Conservation (phyloP, 1,284 basidiomycete genomes). For the Cryptococcus jaspeensis region DNA sequence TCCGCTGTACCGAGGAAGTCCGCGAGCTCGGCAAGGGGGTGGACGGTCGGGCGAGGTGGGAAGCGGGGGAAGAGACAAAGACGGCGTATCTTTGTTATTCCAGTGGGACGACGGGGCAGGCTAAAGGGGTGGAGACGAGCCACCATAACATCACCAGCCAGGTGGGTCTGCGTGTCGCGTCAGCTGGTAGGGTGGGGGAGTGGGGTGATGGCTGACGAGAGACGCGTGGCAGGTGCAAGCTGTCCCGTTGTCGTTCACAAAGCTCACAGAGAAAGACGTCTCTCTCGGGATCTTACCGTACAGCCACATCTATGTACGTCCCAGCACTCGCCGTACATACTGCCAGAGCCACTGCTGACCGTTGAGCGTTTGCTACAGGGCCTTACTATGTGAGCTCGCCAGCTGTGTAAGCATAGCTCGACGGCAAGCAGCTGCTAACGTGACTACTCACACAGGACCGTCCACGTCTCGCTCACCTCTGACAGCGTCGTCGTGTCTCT, state of each 20-base stretch:
- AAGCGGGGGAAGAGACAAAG: conserved; percentile 18
- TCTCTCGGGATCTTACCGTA: conserved; percentile 64
- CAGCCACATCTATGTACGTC: conserved; percentile 40
- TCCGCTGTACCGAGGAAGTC: conserved; percentile 23
- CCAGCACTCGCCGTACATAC: background rate
- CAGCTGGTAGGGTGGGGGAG: background rate
- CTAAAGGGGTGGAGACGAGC: conserved; percentile 57
- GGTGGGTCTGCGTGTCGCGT: conserved; percentile 4
- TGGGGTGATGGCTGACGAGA: background rate
- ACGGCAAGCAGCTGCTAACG: too few relatives aligned
- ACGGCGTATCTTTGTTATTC: conserved; percentile 63
- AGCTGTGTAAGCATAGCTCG: too few relatives aligned
- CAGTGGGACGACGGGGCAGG: conserved; percentile 57
- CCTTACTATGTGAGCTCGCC: conserved; percentile 17
- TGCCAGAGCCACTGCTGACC: conserved; percentile 18
- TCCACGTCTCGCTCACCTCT: conserved; percentile 62
- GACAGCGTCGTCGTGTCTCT: conserved; percentile 67
- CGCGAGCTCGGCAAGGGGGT: conserved; percentile 18
- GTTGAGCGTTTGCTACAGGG: conserved; percentile 1
- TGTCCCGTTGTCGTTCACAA: conserved; percentile 23
- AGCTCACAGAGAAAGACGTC: conserved; percentile 51
- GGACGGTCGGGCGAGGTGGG: conserved; percentile 9
- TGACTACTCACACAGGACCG: conserved; percentile 7
- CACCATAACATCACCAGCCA: conserved; percentile 62
- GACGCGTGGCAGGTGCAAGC: conserved; percentile 26